Evolutionary conservation across 1,284 basidiomycete species (phyloP).

Genomic region (Sporisorium reilianum): DNA sequence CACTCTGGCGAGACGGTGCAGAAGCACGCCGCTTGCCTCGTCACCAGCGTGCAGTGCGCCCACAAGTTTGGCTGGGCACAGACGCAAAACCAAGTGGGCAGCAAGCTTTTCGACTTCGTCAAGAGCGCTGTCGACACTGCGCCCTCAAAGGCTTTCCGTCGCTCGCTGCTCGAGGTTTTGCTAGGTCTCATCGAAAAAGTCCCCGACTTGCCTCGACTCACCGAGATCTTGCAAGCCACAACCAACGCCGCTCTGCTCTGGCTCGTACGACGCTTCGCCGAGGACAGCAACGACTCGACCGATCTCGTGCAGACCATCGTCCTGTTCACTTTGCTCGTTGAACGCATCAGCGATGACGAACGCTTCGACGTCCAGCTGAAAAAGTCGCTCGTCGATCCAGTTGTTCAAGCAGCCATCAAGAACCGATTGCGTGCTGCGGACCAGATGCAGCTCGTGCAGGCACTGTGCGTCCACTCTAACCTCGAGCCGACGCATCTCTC

Average conservation of each 20-base stretch:
- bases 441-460: constrained; percentile 73
- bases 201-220: constrained; percentile 12
- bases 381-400: constrained; percentile 78
- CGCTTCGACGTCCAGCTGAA: constrained; percentile 71
- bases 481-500: constrained; percentile 31
- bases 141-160: constrained; percentile 22
- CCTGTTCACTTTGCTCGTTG: constrained; percentile 29
- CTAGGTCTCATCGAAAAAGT: constrained; percentile 17
- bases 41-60: constrained; percentile 21
- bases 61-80: constrained; percentile 20
- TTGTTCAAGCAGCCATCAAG: constrained; percentile 78
- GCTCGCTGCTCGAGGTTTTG: constrained; percentile 18
- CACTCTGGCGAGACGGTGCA: constrained; percentile 3
- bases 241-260: constrained; percentile 56
- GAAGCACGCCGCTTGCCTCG: constrained; percentile 11
- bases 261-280: constrained; percentile 70
- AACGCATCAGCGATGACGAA: constrained; percentile 4
- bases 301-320: constrained; percentile 35
- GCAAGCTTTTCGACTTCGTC: constrained; percentile 15
- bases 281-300: constrained; percentile 62
- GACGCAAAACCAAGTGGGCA: constrained; percentile 3
- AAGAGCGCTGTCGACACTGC: constrained; percentile 8
- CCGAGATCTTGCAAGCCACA: constrained; percentile 26
- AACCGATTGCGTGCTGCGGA: constrained; percentile 73
- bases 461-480: constrained; percentile 67